Evolutionary conservation across 805 yeast species (phyloP).

Genomic region (Pichia thaimueangensis): DNA sequence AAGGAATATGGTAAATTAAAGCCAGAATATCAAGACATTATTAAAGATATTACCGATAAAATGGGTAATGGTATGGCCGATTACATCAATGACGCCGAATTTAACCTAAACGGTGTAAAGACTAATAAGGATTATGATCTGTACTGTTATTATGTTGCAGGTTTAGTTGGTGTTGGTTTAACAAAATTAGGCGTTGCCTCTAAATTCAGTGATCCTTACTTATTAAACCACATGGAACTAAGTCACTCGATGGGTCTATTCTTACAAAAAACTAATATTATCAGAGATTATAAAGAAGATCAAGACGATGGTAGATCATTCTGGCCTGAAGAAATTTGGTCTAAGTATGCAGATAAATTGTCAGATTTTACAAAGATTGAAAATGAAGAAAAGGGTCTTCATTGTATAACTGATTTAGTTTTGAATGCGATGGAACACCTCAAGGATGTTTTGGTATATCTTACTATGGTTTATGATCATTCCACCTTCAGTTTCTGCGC

Average conservation of each 20-base stretch:
- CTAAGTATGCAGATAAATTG: conserved; percentile 61
- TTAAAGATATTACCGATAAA: conserved; percentile 66
- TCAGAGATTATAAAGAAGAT: conserved; percentile 92
- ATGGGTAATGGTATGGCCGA: conserved; percentile 99
- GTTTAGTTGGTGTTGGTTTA: conserved; percentile 93
- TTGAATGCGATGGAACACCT: conserved; percentile 74
- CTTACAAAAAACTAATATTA: conserved; percentile 92
- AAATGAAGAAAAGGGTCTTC: conserved; percentile 47
- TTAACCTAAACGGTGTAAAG: conserved; percentile 70
- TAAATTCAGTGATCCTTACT: conserved; percentile 51
- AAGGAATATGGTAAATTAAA: conserved; percentile 66
- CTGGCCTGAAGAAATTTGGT: conserved; percentile 96
- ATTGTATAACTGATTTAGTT: conserved; percentile 77
- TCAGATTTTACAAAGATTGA: conserved; percentile 51
- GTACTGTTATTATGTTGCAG: conserved; percentile 97
- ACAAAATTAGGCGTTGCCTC: conserved; percentile 79
- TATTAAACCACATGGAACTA: conserved; percentile 49
- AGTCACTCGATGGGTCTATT: conserved; percentile 90
- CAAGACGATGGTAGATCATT: conserved; percentile 86
- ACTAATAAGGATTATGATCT: conserved; percentile 79
- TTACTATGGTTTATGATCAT: conserved; percentile 72
- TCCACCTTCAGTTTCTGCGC: conserved; percentile 88
- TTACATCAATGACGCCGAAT: conserved; percentile 70
- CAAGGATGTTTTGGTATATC: conserved; percentile 66
- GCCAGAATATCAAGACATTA: conserved; percentile 70